These are phyloP conservation scores for Vitis rotundifolia DNA, from an alignment of 164 flowering plant species.

Conservation along the genomic window DNA sequence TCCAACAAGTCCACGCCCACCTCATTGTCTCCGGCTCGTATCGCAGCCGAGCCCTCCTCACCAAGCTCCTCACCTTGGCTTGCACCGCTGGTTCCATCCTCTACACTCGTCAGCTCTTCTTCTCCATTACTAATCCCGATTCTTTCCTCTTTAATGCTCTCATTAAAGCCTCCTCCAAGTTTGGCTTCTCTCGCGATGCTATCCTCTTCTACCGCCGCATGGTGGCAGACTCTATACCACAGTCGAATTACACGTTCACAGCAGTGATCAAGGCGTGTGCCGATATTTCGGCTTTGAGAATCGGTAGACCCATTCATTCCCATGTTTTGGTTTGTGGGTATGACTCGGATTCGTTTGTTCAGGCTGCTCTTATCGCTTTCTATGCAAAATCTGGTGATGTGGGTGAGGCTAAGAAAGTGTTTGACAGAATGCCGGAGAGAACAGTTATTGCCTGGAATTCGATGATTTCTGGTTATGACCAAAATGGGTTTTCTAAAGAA, in stretches of 20 bases:
- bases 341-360: constrained; percentile 53
- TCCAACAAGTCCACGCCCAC: constrained; percentile 64
- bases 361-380: constrained; percentile 51
- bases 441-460: constrained; percentile 70
- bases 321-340: constrained; percentile 54
- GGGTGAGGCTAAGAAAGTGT: constrained; percentile 55
- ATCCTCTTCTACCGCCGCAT: constrained; percentile 50
- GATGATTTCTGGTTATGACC: constrained; percentile 74
- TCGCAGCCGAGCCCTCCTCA: constrained; percentile 53
- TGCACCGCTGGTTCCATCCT: constrained; percentile 49
- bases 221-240: constrained; percentile 25
- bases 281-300: constrained; percentile 27
- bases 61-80: constrained; percentile 61
- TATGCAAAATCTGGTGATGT: constrained; percentile 55
- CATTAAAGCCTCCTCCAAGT: constrained; percentile 45
- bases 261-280: constrained; percentile 62
- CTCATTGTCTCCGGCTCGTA: constrained; percentile 47
- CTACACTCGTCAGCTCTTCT: constrained; percentile 54
- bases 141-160: constrained; percentile 66
- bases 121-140: constrained; percentile 53
- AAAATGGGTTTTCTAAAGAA: constrained; percentile 58
- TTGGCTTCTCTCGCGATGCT: constrained; percentile 38
- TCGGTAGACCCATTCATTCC: constrained; percentile 49
- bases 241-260: constrained; percentile 57
- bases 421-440: constrained; percentile 63